Evolutionary conservation across 2,329 filamentous ascomycete genomes (phyloP), one percentile per base, ranked within the genome.

Genomic region (Sporothrix protearum): DNA sequence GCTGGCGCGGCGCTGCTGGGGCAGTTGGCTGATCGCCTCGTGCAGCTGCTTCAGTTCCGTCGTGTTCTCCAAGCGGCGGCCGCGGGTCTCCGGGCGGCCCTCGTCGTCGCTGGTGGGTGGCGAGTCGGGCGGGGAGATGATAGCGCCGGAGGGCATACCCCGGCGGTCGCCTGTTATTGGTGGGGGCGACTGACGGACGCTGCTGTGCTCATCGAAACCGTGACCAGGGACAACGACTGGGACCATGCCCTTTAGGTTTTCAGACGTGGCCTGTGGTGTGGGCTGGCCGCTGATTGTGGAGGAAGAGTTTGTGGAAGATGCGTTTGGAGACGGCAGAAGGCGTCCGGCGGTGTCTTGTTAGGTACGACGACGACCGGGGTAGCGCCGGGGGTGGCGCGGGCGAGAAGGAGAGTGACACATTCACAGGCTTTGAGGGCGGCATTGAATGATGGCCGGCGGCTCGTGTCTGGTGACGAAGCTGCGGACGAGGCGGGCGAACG

Each of bases 81-180:
- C 84, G 4, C 84, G 81, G 6, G 82, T 77, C 68, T 84, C 80
- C 1, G 79, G n/a, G 30, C 76, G 22, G 30, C 76, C 82, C 76
- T 88, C 89, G 77, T 96, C 93, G 76, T 97, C 93, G 76, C 91
- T 94, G 75, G 91, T 92, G 51, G 88, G 87, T 7, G 87, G 86
- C 45, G 94, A 97, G 77, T 97, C 95, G 10, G 95, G 95, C 47
- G 95, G 95, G 0, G 95, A 97, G 72, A 97, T 92, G 76, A 97
- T 88, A 74, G 93, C 94, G 73, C 93, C 93, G 74, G 89, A 88
- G 55, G 94, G 93, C 80, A 97, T 96, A 74, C 88, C 83, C 73
- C 88, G 71, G 55, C 69, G 80, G 33, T 84, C 86, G 81, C 93
- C 89, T 74, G 89, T 92, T 74, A 93, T 82, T 22, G 93, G 92